Conservation (phyloP, 495 filamentous ascomycete genomes). For the Durotheca rogersii region DNA sequence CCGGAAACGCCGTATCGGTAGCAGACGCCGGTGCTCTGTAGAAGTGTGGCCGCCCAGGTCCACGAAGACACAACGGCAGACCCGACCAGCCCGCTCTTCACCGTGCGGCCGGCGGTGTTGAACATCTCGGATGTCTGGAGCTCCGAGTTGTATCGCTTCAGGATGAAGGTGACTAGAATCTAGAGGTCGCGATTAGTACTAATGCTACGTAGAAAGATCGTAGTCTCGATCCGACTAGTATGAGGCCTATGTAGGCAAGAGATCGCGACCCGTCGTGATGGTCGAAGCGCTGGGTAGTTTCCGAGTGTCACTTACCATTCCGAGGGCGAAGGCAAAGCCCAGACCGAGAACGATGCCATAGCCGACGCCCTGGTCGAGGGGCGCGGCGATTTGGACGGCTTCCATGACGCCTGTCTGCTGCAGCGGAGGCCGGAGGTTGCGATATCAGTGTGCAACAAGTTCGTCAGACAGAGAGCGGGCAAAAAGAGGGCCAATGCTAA, state of each 20-base stretch:
- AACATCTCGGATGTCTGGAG: slow-evolving; percentile 98
- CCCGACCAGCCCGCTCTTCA: slow-evolving; percentile 92
- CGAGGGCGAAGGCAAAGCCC: slow-evolving; percentile 71
- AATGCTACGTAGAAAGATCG: too few species aligned
- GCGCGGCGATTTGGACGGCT: slow-evolving; percentile 39
- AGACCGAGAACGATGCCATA: slow-evolving; percentile 83
- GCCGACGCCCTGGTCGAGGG: slow-evolving; percentile 69
- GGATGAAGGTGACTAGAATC: slow-evolving; percentile 71
- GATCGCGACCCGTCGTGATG: too few species aligned
- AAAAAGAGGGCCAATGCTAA: too few species aligned
- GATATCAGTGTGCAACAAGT: background rate
- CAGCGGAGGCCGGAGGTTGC: background rate
- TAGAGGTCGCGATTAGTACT: slow-evolving; percentile 25
- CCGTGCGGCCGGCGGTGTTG: slow-evolving; percentile 88
- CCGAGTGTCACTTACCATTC: slow-evolving; percentile 60
- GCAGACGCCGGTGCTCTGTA: slow-evolving; percentile 84
- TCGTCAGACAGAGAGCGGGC: slow-evolving; percentile 7
- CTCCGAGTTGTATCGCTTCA: slow-evolving; percentile 88
- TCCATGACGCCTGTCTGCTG: slow-evolving; percentile 14
- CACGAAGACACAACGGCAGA: slow-evolving; percentile 93
- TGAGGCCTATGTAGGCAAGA: too few species aligned
- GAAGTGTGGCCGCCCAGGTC: slow-evolving; percentile 86
- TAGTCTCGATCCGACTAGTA: too few species aligned
- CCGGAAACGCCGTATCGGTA: slow-evolving; percentile 92
- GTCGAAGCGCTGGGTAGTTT: too few species aligned